A percentile compares a stretch with the other conserved stretches of the same genome.
These are phyloP conservation scores for Yamadazyma oceani DNA, from an alignment of 1,139 yeast genomes.

Conservation along the genomic window DNA sequence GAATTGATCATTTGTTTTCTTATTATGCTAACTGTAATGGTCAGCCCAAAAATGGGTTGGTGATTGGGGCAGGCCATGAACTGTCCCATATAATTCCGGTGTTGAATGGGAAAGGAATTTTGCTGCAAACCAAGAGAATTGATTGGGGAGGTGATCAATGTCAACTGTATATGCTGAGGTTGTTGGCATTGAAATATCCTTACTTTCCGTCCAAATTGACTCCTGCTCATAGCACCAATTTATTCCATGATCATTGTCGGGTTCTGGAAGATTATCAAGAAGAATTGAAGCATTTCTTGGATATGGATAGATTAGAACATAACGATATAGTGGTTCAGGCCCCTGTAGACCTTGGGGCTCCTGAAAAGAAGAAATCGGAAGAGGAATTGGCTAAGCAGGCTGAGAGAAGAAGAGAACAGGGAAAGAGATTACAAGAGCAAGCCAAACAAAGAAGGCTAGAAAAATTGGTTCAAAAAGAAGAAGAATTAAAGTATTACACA, in stretches of 20 bases:
- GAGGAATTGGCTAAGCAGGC: conserved; percentile 78
- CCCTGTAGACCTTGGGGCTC: conserved; percentile 56
- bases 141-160: conserved; percentile 91
- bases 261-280: conserved; percentile 65
- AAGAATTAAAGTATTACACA: conserved; percentile 72
- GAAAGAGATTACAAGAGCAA: conserved; percentile 86
- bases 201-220: conserved; percentile 79
- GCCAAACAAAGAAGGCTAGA: conserved; percentile 84
- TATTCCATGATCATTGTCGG: conserved; percentile 78
- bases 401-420: conserved; percentile 82
- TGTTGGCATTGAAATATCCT: conserved; percentile 83
- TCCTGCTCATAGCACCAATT: conserved; percentile 59
- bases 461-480: conserved; percentile 75
- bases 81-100: conserved; percentile 85
- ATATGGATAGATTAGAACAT: conserved; percentile 60
- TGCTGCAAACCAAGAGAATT: conserved; percentile 73
- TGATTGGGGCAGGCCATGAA: conserved; percentile 81
- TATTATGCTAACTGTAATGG: conserved; percentile 52
- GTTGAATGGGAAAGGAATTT: conserved; percentile 59
- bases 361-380: conserved; percentile 64
- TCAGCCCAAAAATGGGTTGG: conserved; percentile 52
- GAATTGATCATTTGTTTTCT: conserved; percentile 80
- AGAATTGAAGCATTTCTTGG: conserved; percentile 60
- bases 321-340: conserved; percentile 81
- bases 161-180: conserved; percentile 58